Percentiles rank a stretch among this genome's conserved stretches.
phyloP scores from a whole-genome alignment of 2,329 filamentous ascomycete species.

The Calcarisporium arbuscula region DNA sequence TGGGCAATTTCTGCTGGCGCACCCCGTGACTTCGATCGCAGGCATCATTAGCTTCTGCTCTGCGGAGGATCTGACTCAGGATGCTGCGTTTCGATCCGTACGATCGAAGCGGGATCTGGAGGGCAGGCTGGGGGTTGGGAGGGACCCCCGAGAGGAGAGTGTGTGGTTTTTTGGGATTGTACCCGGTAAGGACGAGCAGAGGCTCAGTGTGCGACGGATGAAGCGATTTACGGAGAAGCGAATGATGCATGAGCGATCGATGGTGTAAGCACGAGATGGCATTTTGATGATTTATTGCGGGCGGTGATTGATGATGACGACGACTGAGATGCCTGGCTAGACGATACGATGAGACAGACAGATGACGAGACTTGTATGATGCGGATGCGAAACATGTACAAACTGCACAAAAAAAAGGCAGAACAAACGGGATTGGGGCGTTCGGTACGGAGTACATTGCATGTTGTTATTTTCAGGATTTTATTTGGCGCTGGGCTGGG shows the following conservation, averaged over 20 bases:
- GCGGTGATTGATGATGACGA: not conserved
- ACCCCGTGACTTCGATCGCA: slow-evolving; percentile 64
- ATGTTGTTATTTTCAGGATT: no score
- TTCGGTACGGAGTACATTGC: no score
- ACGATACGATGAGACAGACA: no score
- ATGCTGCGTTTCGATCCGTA: slow-evolving; percentile 66
- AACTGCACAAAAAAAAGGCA: no score
- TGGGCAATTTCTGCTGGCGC: slow-evolving; percentile 60
- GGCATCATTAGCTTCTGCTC: slow-evolving; percentile 74
- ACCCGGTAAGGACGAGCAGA: slow-evolving; percentile 32
- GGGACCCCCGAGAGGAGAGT: slow-evolving; percentile 38
- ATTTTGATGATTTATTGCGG: not conserved
- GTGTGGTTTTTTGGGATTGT: slow-evolving; percentile 44
- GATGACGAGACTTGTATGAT: no score
- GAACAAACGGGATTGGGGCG: no score
- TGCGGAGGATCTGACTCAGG: slow-evolving; percentile 63
- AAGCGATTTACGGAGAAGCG: slow-evolving; percentile 39
- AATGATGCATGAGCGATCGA: slow-evolving; percentile 18
- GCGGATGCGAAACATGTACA: no score
- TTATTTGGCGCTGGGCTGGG: no score
- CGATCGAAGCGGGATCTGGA: slow-evolving; percentile 63
- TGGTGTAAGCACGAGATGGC: slow-evolving; percentile 19
- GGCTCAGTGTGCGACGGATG: slow-evolving; percentile 38
- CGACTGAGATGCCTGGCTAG: no score
- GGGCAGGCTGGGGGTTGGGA: slow-evolving; percentile 55